Percentiles rank a stretch among this genome's conserved stretches.
These are phyloP conservation scores for Penicillium atrosanguineum DNA, from an alignment of 495 filamentous ascomycete genomes.

Conservation along the genomic window DNA sequence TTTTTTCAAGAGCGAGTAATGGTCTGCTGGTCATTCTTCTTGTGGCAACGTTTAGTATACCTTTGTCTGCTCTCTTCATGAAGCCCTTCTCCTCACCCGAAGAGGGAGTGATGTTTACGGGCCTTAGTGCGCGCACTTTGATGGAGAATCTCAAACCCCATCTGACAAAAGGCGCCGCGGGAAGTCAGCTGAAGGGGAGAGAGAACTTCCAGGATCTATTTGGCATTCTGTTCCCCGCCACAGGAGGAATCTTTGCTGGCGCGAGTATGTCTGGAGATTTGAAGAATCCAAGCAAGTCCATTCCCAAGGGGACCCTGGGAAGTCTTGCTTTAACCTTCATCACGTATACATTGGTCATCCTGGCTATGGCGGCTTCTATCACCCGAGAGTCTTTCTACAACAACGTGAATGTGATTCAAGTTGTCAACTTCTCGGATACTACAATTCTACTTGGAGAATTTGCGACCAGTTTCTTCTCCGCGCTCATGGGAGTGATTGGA, in stretches of 20 bases:
- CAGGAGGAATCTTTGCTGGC: conserved; percentile 72
- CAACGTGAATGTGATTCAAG: conserved; percentile 76
- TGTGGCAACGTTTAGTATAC: conserved; percentile 78
- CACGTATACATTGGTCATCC: conserved; percentile 71
- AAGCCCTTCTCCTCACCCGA: conserved; percentile 61
- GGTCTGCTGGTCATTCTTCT: conserved; percentile 71
- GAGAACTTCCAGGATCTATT: conserved; percentile 83
- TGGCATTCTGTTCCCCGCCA: conserved; percentile 83
- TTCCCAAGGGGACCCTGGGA: conserved; percentile 76
- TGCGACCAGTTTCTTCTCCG: conserved; percentile 79
- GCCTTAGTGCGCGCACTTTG: conserved; percentile 66
- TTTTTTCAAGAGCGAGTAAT: conserved; percentile 79
- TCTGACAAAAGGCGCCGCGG: conserved; percentile 64
- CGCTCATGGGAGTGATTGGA: conserved; percentile 83
- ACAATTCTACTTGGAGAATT: conserved; percentile 80
- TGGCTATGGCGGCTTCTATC: conserved; percentile 77
- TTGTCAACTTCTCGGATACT: conserved; percentile 67
- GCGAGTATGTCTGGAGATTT: conserved; percentile 90
- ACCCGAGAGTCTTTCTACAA: conserved; percentile 70
- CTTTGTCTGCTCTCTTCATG: conserved; percentile 66
- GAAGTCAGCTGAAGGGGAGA: conserved; percentile 61
- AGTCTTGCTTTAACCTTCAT: conserved; percentile 75
- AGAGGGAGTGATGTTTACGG: conserved; percentile 72
- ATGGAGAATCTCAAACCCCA: conserved; percentile 66
- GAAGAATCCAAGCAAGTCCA: conserved; percentile 77